Conservation (phyloP, 2,329 filamentous ascomycete species). For the Capronia epimyces region DNA sequence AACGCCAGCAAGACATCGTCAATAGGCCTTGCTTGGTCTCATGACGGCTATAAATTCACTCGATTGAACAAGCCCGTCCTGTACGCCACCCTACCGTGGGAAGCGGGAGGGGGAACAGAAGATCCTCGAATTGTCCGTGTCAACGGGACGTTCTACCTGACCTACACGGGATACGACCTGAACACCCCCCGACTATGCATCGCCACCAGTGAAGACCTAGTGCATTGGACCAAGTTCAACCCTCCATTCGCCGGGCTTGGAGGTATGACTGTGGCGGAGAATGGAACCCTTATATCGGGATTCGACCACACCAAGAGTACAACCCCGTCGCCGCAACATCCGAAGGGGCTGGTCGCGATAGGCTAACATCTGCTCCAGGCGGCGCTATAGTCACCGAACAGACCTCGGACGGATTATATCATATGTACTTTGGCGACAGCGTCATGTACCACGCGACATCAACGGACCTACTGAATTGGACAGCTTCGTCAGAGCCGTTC, state of each 20-base stretch:
- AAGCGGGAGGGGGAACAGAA: slow-evolving; percentile 33
- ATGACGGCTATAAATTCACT: slow-evolving; percentile 35
- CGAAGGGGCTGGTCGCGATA: background rate
- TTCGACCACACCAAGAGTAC: slow-evolving; percentile 10
- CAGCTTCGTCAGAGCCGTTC: slow-evolving; percentile 27
- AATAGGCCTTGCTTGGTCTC: slow-evolving; percentile 37
- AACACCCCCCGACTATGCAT: slow-evolving; percentile 34
- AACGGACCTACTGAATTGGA: slow-evolving; percentile 34
- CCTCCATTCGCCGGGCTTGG: slow-evolving; percentile 20
- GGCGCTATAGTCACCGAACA: slow-evolving; percentile 31
- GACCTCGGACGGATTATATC: slow-evolving; percentile 32
- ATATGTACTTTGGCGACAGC: slow-evolving; percentile 36
- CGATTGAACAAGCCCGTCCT: slow-evolving; percentile 33
- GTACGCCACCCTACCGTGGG: slow-evolving; percentile 33
- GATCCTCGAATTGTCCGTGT: slow-evolving; percentile 36
- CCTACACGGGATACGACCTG: slow-evolving; percentile 36
- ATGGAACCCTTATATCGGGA: slow-evolving; percentile 4
- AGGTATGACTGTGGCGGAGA: slow-evolving; percentile 8
- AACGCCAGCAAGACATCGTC: slow-evolving; percentile 33
- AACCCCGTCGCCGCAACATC: background rate
- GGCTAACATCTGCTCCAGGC: background rate
- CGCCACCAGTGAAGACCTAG: slow-evolving; percentile 36
- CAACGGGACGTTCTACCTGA: slow-evolving; percentile 38
- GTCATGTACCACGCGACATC: slow-evolving; percentile 32
- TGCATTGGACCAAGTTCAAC: slow-evolving; percentile 34